phyloP scores from a whole-genome alignment of 352 stramenopile species.

The Bremia lactucae region DNA sequence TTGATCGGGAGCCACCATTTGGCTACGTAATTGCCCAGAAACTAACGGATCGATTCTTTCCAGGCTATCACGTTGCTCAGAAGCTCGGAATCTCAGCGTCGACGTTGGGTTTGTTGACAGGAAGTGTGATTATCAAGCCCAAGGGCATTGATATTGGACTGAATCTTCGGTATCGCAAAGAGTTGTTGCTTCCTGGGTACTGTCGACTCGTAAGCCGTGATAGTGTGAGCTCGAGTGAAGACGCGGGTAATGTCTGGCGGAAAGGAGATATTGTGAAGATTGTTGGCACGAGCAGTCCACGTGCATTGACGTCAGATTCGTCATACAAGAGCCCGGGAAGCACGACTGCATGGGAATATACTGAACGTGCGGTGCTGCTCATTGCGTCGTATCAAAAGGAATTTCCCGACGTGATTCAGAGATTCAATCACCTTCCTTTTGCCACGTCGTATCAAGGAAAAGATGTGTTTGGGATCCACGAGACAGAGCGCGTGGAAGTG shows the following conservation, averaged over 20 bases:
- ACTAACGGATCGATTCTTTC: conserved; percentile 85
- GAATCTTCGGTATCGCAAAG: conserved; percentile 73
- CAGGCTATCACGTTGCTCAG: conserved; percentile 69
- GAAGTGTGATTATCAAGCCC: conserved; percentile 90
- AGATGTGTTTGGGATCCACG: conserved; percentile 76
- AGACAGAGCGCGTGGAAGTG: conserved; percentile 41
- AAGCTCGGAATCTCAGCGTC: conserved; percentile 87
- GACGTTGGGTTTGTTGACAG: conserved; percentile 90
- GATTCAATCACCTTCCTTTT: conserved; percentile 81
- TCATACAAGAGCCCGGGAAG: conserved; percentile 9
- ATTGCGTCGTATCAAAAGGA: conserved; percentile 88
- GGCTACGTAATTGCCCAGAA: conserved; percentile 89
- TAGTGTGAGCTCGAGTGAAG: conserved; percentile 7
- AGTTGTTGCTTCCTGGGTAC: conserved; percentile 88
- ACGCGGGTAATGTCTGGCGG: conserved; percentile 69
- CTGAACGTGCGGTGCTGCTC: conserved; percentile 89
- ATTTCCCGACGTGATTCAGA: conserved; percentile 90
- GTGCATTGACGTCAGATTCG: not conserved
- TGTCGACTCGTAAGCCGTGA: conserved; percentile 53
- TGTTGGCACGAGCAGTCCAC: conserved; percentile 69
- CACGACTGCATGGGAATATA: conserved; percentile 92
- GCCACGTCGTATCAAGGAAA: conserved; percentile 83
- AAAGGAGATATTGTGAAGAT: conserved; percentile 89
- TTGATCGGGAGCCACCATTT: conserved; percentile 93
- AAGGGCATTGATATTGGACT: conserved; percentile 85